Evolutionary conservation across 768 basidiomycete species (phyloP), one percentile per base, ranked within the genome.

Genomic region (Leccinum boreale): DNA sequence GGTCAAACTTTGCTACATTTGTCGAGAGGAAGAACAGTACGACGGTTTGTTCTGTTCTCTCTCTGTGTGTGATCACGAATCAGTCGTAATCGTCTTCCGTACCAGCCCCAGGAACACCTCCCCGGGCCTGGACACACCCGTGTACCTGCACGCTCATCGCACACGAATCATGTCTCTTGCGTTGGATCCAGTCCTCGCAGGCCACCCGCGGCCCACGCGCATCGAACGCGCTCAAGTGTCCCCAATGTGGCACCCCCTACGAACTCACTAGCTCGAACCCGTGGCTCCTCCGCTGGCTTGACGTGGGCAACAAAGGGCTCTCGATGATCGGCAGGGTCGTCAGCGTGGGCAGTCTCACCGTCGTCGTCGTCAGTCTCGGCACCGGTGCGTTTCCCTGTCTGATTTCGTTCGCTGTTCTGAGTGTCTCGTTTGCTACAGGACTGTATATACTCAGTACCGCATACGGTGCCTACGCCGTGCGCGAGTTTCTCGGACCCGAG

Each of bases 1-100:
- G 76, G 83, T 90, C 60, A 92, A 90, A 69, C 76, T 89, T 11
- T 92, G 90, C 62, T 92, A 88, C 69, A 90, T 92, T 56, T 92
- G 90, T 64, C 75, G 86, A 29, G 89, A 91, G 63, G 88, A 90
- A 67, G 88, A 90, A 58, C 71, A 60, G 3, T 75, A 78, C 57
- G 83, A 83, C 50, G 70, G 80, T 75, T 62, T 47, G 28, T 31
- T 17, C 4, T n/a, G n/a, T n/a, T n/a, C 33, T 28, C 28, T 31
- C 28, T 8, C 3, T 29, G 3, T 33, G 15, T 21, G 5, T 19
- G 17, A 29, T 59, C 57, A 49, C 12, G 19, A 49, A 17, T 52
- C 6, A 2, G 57, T 60, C 39, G 55, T 39, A 33, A 29, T 17
- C 35, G 2, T 21, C 11, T 31, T 21, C 56, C 55, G 1, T 39